A percentile compares a stretch with the other conserved stretches of the same genome.
Conservation (phyloP, 768 basidiomycete species). For the Hebeloma cylindrosporum region DNA sequence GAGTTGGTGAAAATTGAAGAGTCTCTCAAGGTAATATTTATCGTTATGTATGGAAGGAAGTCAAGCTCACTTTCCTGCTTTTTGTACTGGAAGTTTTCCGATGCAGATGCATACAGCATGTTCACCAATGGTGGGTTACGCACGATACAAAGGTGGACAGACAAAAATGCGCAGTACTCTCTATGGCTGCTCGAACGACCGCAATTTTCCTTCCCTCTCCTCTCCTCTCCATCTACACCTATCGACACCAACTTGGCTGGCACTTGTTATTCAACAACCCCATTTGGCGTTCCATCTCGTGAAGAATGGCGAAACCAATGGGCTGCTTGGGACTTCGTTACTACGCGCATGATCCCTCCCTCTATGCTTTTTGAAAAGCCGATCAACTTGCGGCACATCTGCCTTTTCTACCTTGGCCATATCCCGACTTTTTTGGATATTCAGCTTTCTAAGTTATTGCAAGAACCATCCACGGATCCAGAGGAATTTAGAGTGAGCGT, state of each 20-base stretch:
- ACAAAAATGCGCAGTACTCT: conserved; percentile 68
- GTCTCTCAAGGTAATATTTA: conserved; percentile 74
- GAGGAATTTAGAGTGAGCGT: conserved; percentile 68
- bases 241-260: conserved; percentile 19
- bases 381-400: conserved; percentile 92
- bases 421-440: conserved; percentile 94
- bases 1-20: conserved; percentile 87
- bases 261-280: conserved; percentile 31
- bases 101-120: conserved; percentile 62
- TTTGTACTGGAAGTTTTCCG: conserved; percentile 64
- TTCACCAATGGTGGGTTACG: conserved; percentile 79
- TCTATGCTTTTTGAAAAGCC: conserved; percentile 88
- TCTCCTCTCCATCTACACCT: conserved; percentile 39
- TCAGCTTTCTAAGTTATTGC: conserved; percentile 71
- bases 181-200: conserved; percentile 93
- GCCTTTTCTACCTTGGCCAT: conserved; percentile 96
- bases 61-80: not conserved
- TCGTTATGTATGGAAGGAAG: not conserved
- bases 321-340: conserved; percentile 87
- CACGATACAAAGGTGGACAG: conserved; percentile 84
- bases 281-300: conserved; percentile 69
- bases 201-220: conserved; percentile 69
- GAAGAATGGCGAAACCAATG: conserved; percentile 84
- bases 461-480: conserved; percentile 83
- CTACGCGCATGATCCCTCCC: conserved; percentile 80